Conservation (phyloP, 2,329 filamentous ascomycete genomes). For the Dothistroma pini region DNA sequence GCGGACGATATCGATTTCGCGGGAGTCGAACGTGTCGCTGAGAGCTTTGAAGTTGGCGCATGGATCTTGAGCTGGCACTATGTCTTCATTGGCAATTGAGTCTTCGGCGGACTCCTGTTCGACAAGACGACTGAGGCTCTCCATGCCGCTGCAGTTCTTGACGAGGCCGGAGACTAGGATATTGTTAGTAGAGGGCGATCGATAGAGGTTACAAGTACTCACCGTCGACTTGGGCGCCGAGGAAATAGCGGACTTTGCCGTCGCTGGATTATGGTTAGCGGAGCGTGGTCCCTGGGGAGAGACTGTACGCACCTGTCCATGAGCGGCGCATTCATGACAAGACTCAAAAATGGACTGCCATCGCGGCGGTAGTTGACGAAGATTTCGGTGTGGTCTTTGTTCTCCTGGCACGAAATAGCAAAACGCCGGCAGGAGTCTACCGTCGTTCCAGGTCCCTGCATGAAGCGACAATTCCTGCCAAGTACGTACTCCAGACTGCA, state of each 20-base stretch:
- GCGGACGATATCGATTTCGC: slow-evolving; percentile 62
- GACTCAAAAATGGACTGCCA: slow-evolving; percentile 70
- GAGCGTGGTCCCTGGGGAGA: background rate
- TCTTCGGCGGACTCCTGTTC: slow-evolving; percentile 30
- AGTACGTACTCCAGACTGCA: slow-evolving; percentile 70
- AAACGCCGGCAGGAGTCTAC: slow-evolving; percentile 12
- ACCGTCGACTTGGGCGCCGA: slow-evolving; percentile 66
- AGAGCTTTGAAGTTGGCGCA: slow-evolving; percentile 55
- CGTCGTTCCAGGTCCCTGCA: slow-evolving; percentile 65
- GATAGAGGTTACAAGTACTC: too few relatives aligned
- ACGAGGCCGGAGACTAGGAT: slow-evolving; percentile 57
- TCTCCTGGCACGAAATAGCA: slow-evolving; percentile 47
- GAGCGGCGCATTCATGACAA: slow-evolving; percentile 66
- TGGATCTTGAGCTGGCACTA: slow-evolving; percentile 36
- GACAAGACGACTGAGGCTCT: slow-evolving; percentile 49
- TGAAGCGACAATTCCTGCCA: slow-evolving; percentile 72
- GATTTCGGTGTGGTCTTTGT: slow-evolving; percentile 66
- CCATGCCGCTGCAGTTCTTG: slow-evolving; percentile 61
- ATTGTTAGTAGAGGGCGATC: too few relatives aligned
- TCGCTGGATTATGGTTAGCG: slow-evolving; percentile 54
- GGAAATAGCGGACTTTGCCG: slow-evolving; percentile 63
- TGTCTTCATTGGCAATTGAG: slow-evolving; percentile 15
- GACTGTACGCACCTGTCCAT: slow-evolving; percentile 50
- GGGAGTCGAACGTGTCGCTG: slow-evolving; percentile 63
- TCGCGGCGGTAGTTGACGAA: slow-evolving; percentile 73